phyloP scores from a whole-genome alignment of 2,329 filamentous ascomycete genomes.

The Neodidymelliopsis sp. region DNA sequence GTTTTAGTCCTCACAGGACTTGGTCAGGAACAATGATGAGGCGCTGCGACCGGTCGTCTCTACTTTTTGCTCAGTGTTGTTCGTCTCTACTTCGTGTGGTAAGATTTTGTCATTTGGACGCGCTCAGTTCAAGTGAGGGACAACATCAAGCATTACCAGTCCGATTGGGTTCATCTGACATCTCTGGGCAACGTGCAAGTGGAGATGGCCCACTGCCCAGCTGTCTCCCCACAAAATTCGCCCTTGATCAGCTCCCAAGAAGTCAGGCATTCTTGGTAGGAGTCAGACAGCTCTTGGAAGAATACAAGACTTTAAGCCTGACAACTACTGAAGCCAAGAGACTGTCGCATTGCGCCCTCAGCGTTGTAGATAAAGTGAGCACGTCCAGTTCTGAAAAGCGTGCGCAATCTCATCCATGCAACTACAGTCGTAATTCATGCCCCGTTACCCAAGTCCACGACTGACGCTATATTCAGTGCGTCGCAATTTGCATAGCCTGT shows the following conservation, averaged over 20 bases:
- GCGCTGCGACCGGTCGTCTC: neutral
- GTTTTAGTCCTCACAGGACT: neutral
- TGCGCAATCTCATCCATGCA: conserved; percentile 6
- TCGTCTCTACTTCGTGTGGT: neutral
- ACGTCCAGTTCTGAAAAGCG: neutral
- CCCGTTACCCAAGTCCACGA: too few relatives aligned
- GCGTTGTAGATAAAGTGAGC: neutral
- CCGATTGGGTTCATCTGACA: conserved; percentile 14
- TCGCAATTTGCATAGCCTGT: too few relatives aligned
- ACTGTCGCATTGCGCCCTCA: neutral
- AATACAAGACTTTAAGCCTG: conserved; percentile 16
- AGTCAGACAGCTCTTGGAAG: conserved; percentile 16
- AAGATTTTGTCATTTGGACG: neutral
- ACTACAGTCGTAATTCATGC: neutral
- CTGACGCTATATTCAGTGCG: too few relatives aligned
- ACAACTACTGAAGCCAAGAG: conserved; percentile 3
- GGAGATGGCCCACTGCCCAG: conserved; percentile 26
- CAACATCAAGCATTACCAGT: conserved; percentile 15
- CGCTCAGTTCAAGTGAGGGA: neutral
- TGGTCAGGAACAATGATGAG: neutral
- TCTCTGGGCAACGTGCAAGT: conserved; percentile 18
- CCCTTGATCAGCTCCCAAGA: conserved; percentile 21
- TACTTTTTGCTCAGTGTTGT: neutral
- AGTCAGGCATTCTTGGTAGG: conserved; percentile 21
- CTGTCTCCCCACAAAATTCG: conserved; percentile 20